These are phyloP conservation scores for Cytospora schulzeri DNA, from an alignment of 2,329 filamentous ascomycete species.

Conservation along the genomic window DNA sequence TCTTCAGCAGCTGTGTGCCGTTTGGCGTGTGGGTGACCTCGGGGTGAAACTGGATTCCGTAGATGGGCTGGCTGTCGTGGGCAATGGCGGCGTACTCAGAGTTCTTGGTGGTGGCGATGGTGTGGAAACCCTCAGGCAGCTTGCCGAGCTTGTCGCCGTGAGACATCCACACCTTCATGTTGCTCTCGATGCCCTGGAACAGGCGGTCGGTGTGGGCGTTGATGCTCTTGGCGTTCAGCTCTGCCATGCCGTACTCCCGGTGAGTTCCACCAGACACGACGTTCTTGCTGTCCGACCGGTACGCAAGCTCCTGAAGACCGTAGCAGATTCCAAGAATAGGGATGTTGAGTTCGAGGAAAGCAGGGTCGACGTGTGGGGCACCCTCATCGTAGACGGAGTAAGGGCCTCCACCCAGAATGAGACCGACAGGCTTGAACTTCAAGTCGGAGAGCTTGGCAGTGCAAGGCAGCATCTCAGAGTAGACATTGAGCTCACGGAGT, in stretches of 20 bases:
- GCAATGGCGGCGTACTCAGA: constrained; percentile 80
- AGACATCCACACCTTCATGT: constrained; percentile 70
- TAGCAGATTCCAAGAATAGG: constrained; percentile 46
- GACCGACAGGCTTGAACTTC: constrained; percentile 77
- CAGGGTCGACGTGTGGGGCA: constrained; percentile 76
- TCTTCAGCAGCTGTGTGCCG: constrained; percentile 72
- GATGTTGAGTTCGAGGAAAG: constrained; percentile 74
- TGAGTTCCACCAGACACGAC: constrained; percentile 22
- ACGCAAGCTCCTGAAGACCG: constrained; percentile 27
- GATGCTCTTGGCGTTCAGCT: constrained; percentile 58
- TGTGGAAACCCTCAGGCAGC: constrained; percentile 72
- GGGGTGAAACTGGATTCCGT: constrained; percentile 87
- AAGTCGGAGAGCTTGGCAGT: constrained; percentile 80
- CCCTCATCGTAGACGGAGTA: constrained; percentile 78
- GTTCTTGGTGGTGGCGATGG: constrained; percentile 75
- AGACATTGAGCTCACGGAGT: constrained; percentile 78
- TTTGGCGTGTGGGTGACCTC: constrained; percentile 62
- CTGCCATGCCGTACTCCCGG: constrained; percentile 31
- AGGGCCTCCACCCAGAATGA: constrained; percentile 63
- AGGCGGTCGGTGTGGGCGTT: constrained; percentile 71
- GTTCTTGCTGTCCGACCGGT: constrained; percentile 24
- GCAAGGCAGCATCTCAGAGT: constrained; percentile 86
- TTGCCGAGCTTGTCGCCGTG: constrained; percentile 83
- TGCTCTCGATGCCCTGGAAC: constrained; percentile 73
- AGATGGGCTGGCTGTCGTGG: constrained; percentile 70